A percentile compares a stretch with the other conserved stretches of the same genome.
Evolutionary conservation across 2,329 filamentous ascomycete genomes (phyloP).

Genomic region (Alternaria sp.): DNA sequence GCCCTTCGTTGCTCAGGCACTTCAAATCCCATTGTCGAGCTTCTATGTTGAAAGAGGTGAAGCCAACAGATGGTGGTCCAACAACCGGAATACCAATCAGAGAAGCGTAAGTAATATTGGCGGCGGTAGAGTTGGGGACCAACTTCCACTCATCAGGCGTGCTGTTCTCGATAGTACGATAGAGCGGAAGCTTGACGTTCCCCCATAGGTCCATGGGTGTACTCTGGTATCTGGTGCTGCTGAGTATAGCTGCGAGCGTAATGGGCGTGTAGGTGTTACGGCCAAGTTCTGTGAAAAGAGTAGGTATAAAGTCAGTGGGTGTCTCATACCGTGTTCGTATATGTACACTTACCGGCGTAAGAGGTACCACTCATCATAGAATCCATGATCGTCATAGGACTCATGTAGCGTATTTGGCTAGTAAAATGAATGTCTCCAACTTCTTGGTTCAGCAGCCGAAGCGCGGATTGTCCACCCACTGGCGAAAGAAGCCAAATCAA

Average conservation of each 20-base stretch:
- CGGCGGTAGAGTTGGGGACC: slow-evolving; percentile 5
- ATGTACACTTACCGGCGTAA: slow-evolving; percentile 6
- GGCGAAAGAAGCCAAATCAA: slow-evolving; percentile 42
- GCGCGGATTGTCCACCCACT: slow-evolving; percentile 41
- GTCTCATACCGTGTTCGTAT: neutral
- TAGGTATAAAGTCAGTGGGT: neutral
- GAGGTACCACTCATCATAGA: slow-evolving; percentile 24
- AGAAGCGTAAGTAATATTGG: slow-evolving; percentile 36
- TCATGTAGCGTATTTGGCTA: slow-evolving; percentile 30
- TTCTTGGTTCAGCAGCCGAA: slow-evolving; percentile 35
- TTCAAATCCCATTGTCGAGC: slow-evolving; percentile 39
- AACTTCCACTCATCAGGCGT: slow-evolving; percentile 33
- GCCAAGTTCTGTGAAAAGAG: slow-evolving; percentile 10
- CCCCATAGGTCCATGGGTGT: slow-evolving; percentile 40
- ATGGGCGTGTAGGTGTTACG: slow-evolving; percentile 32
- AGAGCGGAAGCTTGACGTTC: slow-evolving; percentile 39
- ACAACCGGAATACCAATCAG: slow-evolving; percentile 38
- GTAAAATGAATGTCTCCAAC: slow-evolving; percentile 17
- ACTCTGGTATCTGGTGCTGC: slow-evolving; percentile 33
- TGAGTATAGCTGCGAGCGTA: slow-evolving; percentile 36
- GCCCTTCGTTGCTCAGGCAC: slow-evolving; percentile 30
- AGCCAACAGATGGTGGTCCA: slow-evolving; percentile 12
- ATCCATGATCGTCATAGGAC: slow-evolving; percentile 18
- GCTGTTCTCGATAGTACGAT: slow-evolving; percentile 31
- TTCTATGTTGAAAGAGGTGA: slow-evolving; percentile 30